Conservation (phyloP, 371 early-diverging fungal species). For the Apophysomyces sp. region DNA sequence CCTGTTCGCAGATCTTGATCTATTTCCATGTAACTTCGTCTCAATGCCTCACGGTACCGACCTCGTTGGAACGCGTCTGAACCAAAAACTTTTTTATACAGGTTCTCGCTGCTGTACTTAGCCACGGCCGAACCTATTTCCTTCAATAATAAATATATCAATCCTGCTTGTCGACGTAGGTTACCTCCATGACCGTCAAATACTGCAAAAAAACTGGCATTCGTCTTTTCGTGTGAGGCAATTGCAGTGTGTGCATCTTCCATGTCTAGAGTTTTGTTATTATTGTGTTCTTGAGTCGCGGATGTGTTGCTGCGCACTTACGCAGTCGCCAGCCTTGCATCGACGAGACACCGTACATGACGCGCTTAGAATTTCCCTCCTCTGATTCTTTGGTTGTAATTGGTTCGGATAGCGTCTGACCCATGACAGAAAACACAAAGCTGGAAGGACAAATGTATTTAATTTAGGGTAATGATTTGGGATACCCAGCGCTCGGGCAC, state of each 20-base stretch:
- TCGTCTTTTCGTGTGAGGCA: slow-evolving; percentile 61
- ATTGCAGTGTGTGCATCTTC: slow-evolving; percentile 95
- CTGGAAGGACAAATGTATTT: slow-evolving; percentile 4
- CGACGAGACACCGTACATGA: slow-evolving; percentile 81
- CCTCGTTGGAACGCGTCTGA: slow-evolving; percentile 64
- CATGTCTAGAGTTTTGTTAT: slow-evolving; percentile 66
- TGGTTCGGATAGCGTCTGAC: slow-evolving; percentile 94
- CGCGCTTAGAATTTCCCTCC: slow-evolving; percentile 67
- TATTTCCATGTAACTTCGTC: slow-evolving; percentile 76
- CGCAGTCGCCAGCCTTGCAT: slow-evolving; percentile 99
- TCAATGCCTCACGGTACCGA: slow-evolving; percentile 69
- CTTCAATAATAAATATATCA: neutral
- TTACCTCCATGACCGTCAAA: slow-evolving; percentile 97
- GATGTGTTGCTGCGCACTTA: slow-evolving; percentile 31
- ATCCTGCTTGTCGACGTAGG: neutral
- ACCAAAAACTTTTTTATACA: slow-evolving; percentile 68
- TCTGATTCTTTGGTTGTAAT: slow-evolving; percentile 86
- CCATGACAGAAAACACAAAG: slow-evolving; percentile 58
- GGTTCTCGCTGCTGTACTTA: slow-evolving; percentile 76
- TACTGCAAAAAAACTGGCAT: slow-evolving; percentile 88
- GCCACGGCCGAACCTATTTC: slow-evolving; percentile 72
- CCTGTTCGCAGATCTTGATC: slow-evolving; percentile 78
- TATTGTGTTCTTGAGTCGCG: neutral
- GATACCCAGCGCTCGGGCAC: no score
- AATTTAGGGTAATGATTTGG: no score